Base-by-base conservation (phyloP, 768 basidiomycete species). In the Calvatia gigantea region DNA sequence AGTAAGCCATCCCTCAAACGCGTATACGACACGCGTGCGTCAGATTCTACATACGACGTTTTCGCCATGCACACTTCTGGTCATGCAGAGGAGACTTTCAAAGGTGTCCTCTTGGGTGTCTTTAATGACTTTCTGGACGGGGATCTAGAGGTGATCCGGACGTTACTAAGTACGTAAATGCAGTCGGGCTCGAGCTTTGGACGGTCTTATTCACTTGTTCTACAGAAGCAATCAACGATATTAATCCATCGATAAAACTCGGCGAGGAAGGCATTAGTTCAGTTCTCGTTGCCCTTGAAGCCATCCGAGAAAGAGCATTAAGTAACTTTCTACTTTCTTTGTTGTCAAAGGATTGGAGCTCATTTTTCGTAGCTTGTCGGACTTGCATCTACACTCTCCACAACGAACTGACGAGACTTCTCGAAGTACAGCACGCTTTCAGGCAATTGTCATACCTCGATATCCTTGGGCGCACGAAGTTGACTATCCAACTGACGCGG, bases 51-150 rank as follows among this genome's bases (percentile, higher is more conserved):
- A 28, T 82, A 78, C 62, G 80, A 86, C 63, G 77, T 83, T 42
- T 84, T 85, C 61, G 69, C 78, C 25, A 66, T 84, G 6, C 74
- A 74, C 33, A 75, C 84, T 19, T 70, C 74, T 29, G 74, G 75
- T 32, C 74, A 84, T 54, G 87, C 88, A 0, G 89, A 94, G 57
- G 88, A 94, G 62, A 94, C 92, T 1, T 82, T 94, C 53, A 76
- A 84, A 46, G 79, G 82, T 51, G 90, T 92, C 15, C 72, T 94
- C 31, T 66, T 89, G 29, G 81, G 84, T 25, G 84, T 91, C 9
- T 82, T 93, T 65, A 85, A 82, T 57, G 92, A 94, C 63, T 89
- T 92, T 60, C 69, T 94, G 42, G 88, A 92, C 52, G 92, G 91
- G 5, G 91, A 94, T 69, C 73, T 94, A n/a, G 89, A 93, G 66